Evolutionary conservation across 2,329 filamentous ascomycete species (phyloP).

Genomic region (Xylariaceae sp.): DNA sequence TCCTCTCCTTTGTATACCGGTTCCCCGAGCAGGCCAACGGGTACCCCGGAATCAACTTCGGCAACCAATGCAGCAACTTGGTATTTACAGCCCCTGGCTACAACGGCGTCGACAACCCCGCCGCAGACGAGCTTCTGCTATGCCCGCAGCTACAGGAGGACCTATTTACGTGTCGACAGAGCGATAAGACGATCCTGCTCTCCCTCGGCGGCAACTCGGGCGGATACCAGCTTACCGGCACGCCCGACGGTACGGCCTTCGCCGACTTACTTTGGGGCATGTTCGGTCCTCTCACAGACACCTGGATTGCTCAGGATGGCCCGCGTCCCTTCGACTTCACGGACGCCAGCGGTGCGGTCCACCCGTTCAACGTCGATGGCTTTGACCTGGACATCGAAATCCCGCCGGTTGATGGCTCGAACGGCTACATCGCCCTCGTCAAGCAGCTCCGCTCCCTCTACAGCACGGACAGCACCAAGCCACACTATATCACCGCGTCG

Average conservation of each 20-base stretch:
- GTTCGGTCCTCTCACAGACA: slow-evolving; percentile 35
- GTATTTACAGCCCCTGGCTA: slow-evolving; percentile 32
- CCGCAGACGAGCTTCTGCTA: slow-evolving; percentile 31
- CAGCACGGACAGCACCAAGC: slow-evolving; percentile 14
- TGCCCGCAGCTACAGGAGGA: slow-evolving; percentile 35
- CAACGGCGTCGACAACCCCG: slow-evolving; percentile 28
- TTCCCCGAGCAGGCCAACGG: slow-evolving; percentile 41
- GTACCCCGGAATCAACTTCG: slow-evolving; percentile 37
- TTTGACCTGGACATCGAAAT: slow-evolving; percentile 33
- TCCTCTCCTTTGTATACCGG: slow-evolving; percentile 38
- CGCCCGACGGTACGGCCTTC: slow-evolving; percentile 33
- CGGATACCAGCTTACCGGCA: slow-evolving; percentile 35
- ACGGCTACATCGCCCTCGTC: slow-evolving; percentile 30
- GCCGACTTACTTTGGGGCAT: slow-evolving; percentile 36
- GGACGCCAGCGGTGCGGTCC: slow-evolving; percentile 6
- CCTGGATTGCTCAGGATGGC: slow-evolving; percentile 29
- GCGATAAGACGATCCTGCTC: slow-evolving; percentile 37
- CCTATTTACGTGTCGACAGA: slow-evolving; percentile 36
- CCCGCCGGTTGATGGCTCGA: slow-evolving; percentile 28
- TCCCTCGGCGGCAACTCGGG: slow-evolving; percentile 36
- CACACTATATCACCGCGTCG: slow-evolving; percentile 38
- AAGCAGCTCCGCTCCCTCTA: slow-evolving; percentile 26
- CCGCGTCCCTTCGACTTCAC: slow-evolving; percentile 29
- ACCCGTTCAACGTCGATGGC: slow-evolving; percentile 28
- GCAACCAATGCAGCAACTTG: slow-evolving; percentile 35